phyloP scores from a whole-genome alignment of 1,139 yeast genomes.

The Candida mesenterica region DNA sequence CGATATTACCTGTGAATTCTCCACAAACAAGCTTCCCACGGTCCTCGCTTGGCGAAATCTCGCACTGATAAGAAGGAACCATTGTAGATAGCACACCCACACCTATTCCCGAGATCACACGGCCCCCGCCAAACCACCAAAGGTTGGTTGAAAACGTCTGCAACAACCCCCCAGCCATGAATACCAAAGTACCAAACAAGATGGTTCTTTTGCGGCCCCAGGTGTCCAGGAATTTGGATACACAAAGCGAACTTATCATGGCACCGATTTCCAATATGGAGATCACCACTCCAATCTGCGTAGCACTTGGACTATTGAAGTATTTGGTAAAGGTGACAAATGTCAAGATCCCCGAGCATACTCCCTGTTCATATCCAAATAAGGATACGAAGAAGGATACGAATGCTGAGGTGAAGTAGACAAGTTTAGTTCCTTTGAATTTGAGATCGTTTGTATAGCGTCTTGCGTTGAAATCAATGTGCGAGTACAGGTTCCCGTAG shows the following conservation, averaged over 20 bases:
- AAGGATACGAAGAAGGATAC: constrained; percentile 81
- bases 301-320: constrained; percentile 45
- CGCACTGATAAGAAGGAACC: constrained; percentile 57
- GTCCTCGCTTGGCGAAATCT: constrained; percentile 54
- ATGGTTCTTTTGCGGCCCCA: constrained; percentile 52
- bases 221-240: constrained; percentile 45
- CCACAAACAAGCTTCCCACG: constrained; percentile 56
- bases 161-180: constrained; percentile 50
- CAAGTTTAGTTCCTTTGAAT: constrained; percentile 44
- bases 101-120: constrained; percentile 53
- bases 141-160: constrained; percentile 48
- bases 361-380: constrained; percentile 92
- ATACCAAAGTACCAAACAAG: constrained; percentile 46
- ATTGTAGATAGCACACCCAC: constrained; percentile 53
- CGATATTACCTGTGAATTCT: constrained; percentile 54
- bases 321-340: constrained; percentile 46
- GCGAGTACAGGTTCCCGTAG: constrained; percentile 37
- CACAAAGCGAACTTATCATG: constrained; percentile 45
- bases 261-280: constrained; percentile 56
- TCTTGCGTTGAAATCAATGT: constrained; percentile 39
- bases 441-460: constrained; percentile 30
- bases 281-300: constrained; percentile 50
- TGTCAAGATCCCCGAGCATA: constrained; percentile 73
- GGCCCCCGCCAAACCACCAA: constrained; percentile 44
- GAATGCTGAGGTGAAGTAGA: constrained; percentile 77